A percentile compares a stretch with the other conserved stretches of the same genome.
Conservation (phyloP, 163 green algal species). For the Coccomyxa subellipsoidea region DNA sequence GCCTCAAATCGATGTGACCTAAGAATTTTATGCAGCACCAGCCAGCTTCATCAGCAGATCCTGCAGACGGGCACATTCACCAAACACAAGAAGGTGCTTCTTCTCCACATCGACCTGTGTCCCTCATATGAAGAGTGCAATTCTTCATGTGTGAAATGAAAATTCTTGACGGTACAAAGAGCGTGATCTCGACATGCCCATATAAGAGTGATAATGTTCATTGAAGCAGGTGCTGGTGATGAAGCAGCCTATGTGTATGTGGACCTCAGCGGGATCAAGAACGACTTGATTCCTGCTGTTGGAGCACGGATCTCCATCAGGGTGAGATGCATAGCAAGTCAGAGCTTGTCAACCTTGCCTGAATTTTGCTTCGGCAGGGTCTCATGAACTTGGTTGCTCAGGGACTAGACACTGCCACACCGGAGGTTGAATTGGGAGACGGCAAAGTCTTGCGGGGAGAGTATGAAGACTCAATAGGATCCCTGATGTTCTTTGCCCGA, state of each 20-base stretch:
- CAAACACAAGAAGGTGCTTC: too few species aligned
- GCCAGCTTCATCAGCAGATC: background rate
- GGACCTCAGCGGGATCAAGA: background rate
- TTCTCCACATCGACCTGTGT: too few species aligned
- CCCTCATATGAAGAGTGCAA: too few species aligned
- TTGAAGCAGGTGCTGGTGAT: too few species aligned
- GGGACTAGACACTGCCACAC: background rate
- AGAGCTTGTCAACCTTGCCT: too few species aligned
- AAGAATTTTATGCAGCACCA: background rate
- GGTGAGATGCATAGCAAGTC: too few species aligned
- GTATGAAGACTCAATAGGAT: conserved; percentile 10
- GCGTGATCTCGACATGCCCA: too few species aligned
- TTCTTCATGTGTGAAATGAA: too few species aligned
- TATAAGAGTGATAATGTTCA: too few species aligned
- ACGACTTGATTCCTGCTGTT: background rate
- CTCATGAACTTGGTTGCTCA: background rate
- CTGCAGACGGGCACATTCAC: background rate
- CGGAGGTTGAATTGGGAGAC: background rate
- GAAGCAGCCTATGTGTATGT: conserved; percentile 13
- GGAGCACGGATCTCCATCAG: background rate
- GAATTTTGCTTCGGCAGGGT: too few species aligned
- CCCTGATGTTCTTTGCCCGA: background rate
- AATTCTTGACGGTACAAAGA: too few species aligned
- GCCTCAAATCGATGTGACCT: background rate
- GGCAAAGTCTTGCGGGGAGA: background rate